These are phyloP conservation scores for Entomortierella chlamydospora DNA, from an alignment of 192 early-diverging fungal species.

Conservation along the genomic window DNA sequence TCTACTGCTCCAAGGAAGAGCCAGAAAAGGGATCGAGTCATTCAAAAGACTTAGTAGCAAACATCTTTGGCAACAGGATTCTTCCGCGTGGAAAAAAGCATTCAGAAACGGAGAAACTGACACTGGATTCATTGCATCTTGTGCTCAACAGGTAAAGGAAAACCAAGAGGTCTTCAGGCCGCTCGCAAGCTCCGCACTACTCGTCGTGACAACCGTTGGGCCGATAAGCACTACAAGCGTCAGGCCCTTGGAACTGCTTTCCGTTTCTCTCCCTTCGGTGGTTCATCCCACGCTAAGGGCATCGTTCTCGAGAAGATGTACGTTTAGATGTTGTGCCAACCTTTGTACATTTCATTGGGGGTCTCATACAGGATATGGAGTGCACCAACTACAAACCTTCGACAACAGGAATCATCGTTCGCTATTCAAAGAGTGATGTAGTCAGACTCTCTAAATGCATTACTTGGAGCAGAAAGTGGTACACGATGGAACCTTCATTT, in stretches of 20 bases:
- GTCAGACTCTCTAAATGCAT: no score
- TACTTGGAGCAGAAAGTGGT: no score
- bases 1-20: neutral
- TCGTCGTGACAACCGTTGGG: constrained; percentile 99
- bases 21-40: no score
- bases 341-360: neutral
- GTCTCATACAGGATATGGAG: neutral
- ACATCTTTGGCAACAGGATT: no score
- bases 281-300: constrained; percentile 99
- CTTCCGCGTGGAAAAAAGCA: neutral
- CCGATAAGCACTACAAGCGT: constrained; percentile 99
- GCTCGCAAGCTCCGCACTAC: constrained; percentile 98
- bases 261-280: constrained; percentile 99
- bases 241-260: constrained; percentile 97
- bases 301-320: constrained; percentile 99
- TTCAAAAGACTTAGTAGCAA: no score
- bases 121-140: neutral
- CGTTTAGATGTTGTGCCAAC: constrained; percentile 12
- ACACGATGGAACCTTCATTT: no score
- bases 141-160: constrained; percentile 71
- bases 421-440: no score
- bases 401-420: no score
- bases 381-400: no score
- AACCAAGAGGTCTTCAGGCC: constrained; percentile 98
- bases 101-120: constrained; percentile 1